Base-by-base conservation (phyloP, 1,139 yeast species). In the Trichomonascaceae sp. region DNA sequence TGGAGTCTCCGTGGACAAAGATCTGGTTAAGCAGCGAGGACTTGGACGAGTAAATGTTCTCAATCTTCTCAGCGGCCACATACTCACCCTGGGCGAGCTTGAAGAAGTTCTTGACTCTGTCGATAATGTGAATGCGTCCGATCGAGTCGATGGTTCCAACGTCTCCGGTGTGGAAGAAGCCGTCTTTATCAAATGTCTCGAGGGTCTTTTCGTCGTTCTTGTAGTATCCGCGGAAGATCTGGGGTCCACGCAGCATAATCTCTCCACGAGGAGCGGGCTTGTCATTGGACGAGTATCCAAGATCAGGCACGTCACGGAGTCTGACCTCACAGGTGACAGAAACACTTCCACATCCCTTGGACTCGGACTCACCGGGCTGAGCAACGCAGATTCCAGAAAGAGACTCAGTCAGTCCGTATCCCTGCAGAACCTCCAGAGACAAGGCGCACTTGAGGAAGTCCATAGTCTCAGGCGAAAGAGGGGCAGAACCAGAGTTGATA, bases 1-100 rank as follows among this genome's bases (percentile, higher is more conserved):
- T 54, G 0, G 85, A 69, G 46, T 76, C 74, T n/a, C 92, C 92
- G 48, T 76, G 70, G n/a, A 72, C 70, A 50, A 67, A 77, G 13
- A 72, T 50, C 51, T 77, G 85, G 6, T 69, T 56, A 17, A 71
- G 48, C 16, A 69, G 51, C 4, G 77, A 66, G 43, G 71, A 67
- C 13, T 61, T 55, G 3, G 79, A 65, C 30, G 75, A 58, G 48
- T 78, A 77, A 16, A 61, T 59, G 48, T 74, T 76, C 50, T 79
- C 92, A 42, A 79, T 73, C 53, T 71, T 74, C 51, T 79, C 92
- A 2, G 89, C 87, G 2, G 85, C 76, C 36, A 79, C 71, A 53
- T 79, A 79, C 54, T 79, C 92, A 39, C 92, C 92, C 55, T 79
- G 92, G 1, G 87, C 70, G 46, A 79, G 64, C 56, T 79, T 79